phyloP scores from a whole-genome alignment of 768 basidiomycete genomes.

The Punctularia strigosozonata region DNA sequence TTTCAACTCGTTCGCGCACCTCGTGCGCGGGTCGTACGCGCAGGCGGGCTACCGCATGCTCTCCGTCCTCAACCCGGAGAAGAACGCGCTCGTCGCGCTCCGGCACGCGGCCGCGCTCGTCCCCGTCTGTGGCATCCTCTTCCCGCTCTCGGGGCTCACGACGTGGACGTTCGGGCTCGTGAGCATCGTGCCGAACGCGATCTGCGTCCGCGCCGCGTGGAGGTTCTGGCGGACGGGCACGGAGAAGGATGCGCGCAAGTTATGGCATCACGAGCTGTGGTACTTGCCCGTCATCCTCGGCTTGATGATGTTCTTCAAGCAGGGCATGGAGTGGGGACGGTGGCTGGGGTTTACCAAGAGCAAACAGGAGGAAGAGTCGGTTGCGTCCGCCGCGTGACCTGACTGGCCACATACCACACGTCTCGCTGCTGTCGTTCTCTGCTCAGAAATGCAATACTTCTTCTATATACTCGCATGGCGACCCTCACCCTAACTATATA shows the following conservation, averaged over 20 bases:
- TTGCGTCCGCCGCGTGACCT: too few relatives aligned
- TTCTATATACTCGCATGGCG: too few relatives aligned
- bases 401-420: too few relatives aligned
- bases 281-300: conserved; percentile 83
- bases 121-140: conserved; percentile 66
- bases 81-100: conserved; percentile 78
- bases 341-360: conserved; percentile 37
- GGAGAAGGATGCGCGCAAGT: conserved; percentile 64
- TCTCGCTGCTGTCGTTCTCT: too few relatives aligned
- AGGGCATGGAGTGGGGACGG: conserved; percentile 64
- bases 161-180: conserved; percentile 82
- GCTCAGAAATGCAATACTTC: too few relatives aligned
- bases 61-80: conserved; percentile 59
- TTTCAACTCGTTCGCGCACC: conserved; percentile 87
- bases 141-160: conserved; percentile 88
- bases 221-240: conserved; percentile 60
- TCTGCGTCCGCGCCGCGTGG: conserved; percentile 60
- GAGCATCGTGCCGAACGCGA: conserved; percentile 59
- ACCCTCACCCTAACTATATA: too few relatives aligned
- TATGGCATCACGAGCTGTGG: conserved; percentile 81
- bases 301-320: conserved; percentile 93
- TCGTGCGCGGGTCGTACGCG: conserved; percentile 81
- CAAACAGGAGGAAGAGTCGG: conserved; percentile 10
- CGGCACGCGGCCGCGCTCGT: conserved; percentile 70
- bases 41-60: conserved; percentile 93